Base-by-base conservation (phyloP, 2,329 filamentous ascomycete genomes). In the Pseudocercospora macadamiae region DNA sequence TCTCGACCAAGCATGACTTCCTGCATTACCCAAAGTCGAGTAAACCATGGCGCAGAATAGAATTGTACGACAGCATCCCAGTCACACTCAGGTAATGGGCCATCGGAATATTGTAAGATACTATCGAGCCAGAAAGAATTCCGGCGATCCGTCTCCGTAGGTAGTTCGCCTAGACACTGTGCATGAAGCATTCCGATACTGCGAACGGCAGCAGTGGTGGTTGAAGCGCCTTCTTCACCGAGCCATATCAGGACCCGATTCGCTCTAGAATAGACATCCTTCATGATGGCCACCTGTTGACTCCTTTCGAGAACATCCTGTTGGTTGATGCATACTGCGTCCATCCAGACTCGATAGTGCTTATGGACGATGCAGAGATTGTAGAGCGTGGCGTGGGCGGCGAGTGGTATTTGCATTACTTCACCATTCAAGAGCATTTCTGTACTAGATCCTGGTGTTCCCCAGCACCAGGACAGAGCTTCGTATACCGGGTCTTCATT, bases 251-350 rank as follows among this genome's bases (percentile, higher is more conserved):
- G 32, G 14, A 60, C 60, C 2, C 42, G 16, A 19, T 36, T n/a
- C 3, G 60, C 57, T 8, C 18, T 34, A 2, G 16, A 12, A 19
- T 60, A 62, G 18, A 64, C 47, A 3, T 62, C 39, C 16, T 45
- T 42, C 60, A 62, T 64, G 21, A 63, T 51, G 25, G 54, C 18
- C 3, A 63, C 57, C 51, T 64, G 62, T 18, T 58, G 48, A 4
- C 37, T 19, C n/a, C 56, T 36, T 28, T 64, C 62, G 1, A 16
- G 4, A 2, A 45, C 5, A 7, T 64, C 52, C 4, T 21, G n/a
- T 34, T 65, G 63, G 28, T 64, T 51, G 47, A 63, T 58, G 28
- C 63, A 65, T 9, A 65, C 25, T 2, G 60, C 60, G 39, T 63
- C 62, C n/a, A 64, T 25, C 60, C 62, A 62, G 7, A 61, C 44